phyloP scores from a whole-genome alignment of 73 alveolate genomes.

The Symbiodinium natans region DNA sequence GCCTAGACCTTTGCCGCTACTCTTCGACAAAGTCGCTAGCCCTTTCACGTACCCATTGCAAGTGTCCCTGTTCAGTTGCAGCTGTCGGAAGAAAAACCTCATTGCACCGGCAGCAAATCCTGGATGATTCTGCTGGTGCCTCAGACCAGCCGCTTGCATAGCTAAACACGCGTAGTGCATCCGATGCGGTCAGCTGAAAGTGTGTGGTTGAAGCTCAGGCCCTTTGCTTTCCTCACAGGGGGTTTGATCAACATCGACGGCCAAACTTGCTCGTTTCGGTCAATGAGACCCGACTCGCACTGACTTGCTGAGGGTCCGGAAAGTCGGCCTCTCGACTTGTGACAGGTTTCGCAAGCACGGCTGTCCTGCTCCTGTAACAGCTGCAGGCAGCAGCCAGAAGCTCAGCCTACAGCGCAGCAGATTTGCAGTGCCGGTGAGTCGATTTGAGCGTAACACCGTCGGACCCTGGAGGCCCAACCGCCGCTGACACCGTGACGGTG shows the following conservation, averaged over 20 bases:
- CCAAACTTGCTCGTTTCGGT: neutral
- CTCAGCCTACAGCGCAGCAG: too few relatives aligned
- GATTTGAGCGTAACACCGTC: too few relatives aligned
- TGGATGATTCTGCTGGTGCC: conserved; percentile 73
- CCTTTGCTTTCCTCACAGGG: conserved; percentile 78
- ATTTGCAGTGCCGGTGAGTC: too few relatives aligned
- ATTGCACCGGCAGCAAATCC: conserved; percentile 67
- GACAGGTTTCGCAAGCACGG: conserved; percentile 63
- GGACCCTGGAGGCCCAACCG: too few relatives aligned
- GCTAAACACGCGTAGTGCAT: neutral
- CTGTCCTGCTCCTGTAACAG: conserved; percentile 51
- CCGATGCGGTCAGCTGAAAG: neutral
- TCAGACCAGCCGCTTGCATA: neutral
- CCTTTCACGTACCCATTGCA: too few relatives aligned
- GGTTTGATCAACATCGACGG: conserved; percentile 82
- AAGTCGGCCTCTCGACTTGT: neutral
- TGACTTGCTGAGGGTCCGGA: neutral
- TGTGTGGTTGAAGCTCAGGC: neutral
- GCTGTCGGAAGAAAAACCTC: conserved; percentile 61
- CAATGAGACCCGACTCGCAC: neutral
- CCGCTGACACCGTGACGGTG: too few relatives aligned
- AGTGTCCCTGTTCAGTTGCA: neutral
- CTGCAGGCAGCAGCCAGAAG: too few relatives aligned
- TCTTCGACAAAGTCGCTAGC: too few relatives aligned
- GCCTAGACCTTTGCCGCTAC: neutral